Percentiles rank a stretch among this genome's conserved stretches.
Conservation (phyloP, 345 rosid species). For the Rhodamnia rubescens region DNA sequence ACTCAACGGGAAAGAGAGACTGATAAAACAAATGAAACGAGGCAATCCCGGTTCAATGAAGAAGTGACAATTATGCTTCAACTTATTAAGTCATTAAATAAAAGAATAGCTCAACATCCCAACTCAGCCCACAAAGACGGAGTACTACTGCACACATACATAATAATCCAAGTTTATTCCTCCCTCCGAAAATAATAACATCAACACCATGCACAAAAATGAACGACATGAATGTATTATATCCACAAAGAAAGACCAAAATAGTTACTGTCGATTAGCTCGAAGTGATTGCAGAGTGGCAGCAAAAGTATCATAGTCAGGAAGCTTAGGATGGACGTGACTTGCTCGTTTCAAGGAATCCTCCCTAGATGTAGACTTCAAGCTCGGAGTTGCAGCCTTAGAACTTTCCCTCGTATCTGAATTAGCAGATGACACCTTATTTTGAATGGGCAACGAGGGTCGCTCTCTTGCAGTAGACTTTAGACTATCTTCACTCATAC, state of each 20-base stretch:
- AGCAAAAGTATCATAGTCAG: slow-evolving; percentile 54
- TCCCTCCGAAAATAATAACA: neutral
- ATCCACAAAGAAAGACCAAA: neutral
- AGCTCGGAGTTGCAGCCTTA: neutral
- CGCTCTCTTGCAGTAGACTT: neutral
- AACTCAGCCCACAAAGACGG: neutral
- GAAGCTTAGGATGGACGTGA: slow-evolving; percentile 81
- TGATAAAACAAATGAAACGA: neutral
- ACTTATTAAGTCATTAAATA: neutral
- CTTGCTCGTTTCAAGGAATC: slow-evolving; percentile 16
- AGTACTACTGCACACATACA: neutral
- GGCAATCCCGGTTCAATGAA: neutral
- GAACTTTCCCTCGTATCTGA: neutral
- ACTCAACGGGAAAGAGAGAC: neutral
- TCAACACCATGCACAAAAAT: neutral
- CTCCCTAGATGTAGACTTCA: neutral
- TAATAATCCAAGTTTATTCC: neutral
- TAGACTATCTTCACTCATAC: neutral
- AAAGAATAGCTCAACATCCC: neutral
- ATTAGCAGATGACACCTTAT: neutral
- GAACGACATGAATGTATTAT: neutral
- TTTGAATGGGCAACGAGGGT: neutral
- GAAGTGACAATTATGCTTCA: neutral
- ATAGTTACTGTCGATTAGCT: slow-evolving; percentile 19
- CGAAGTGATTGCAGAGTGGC: slow-evolving; percentile 52